Base-by-base conservation (phyloP, 2,329 filamentous ascomycete genomes). In the Aspergillus udagawae region DNA sequence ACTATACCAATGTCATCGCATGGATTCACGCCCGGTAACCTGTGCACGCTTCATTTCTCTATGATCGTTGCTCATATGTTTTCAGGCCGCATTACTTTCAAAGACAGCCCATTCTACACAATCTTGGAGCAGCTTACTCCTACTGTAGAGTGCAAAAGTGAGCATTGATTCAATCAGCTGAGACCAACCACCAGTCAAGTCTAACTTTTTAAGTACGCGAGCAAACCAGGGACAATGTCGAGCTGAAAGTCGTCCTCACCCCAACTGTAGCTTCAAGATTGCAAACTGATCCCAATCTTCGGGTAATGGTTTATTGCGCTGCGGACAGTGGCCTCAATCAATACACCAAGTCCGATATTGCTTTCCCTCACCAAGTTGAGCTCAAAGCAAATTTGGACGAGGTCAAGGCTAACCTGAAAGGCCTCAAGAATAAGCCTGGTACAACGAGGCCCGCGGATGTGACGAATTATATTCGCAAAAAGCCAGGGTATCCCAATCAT, bases 371-470 rank as follows among this genome's bases (percentile, higher is more conserved):
- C 65, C 92, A 97, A 75, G 89, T 94, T 32, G 94, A 99, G 71
- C 82, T 99, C 56, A 93, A 92, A 70, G 85, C 96, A 55, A 99
- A 99, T 66, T 83, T 86, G 9, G 89, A 89, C 35, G 91, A 97
- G 56, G 83, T 97, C 64, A 94, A 93, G 73, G 88, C 89, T n/a
- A 99, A 97, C 71, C 82, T 96, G 64, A 89, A 94, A 64, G 94
- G 94, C 4, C 76, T 99, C 60, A 99, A 99, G 76, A 97, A 96
- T 73, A 96, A 94, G 73, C 91, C 93, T 6, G 94, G 94, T 23
- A 95, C 94, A 48, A 99, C 94, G 44, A 87, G 91, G 67, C 94
- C 94, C 7, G 92, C 91, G 49, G 94, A 99, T 75, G 89, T 99
- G 60, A 99, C 94, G 7, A 80, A 83, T 62, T 82, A 85, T 58